Evolutionary conservation across 176 grass and related monocot genomes (phyloP).

Genomic region (Chrysopogon serrulatus): DNA sequence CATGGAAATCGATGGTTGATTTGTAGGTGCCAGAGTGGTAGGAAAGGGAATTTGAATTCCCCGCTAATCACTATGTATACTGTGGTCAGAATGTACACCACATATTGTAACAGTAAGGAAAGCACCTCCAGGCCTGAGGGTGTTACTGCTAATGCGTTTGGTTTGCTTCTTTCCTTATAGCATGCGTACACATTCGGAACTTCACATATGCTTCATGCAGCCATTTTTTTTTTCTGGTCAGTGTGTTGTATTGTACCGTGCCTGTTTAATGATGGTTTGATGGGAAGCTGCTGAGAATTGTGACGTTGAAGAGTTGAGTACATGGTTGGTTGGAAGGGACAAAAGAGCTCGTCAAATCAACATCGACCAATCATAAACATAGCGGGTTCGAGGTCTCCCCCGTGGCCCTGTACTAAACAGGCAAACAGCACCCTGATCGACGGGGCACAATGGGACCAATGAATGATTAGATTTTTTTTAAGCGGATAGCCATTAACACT

Average conservation of each 20-base stretch:
- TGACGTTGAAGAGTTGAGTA: neutral
- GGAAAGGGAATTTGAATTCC: neutral
- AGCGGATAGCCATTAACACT: too few relatives aligned
- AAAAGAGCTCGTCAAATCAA: neutral
- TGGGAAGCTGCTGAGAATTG: neutral
- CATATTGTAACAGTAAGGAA: neutral
- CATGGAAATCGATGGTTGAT: slow-evolving; percentile 32
- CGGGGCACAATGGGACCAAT: neutral
- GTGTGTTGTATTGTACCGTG: neutral
- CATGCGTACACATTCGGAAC: neutral
- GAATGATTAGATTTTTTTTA: neutral
- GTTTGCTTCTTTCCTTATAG: neutral
- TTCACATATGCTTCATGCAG: neutral
- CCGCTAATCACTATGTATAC: neutral
- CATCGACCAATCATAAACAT: neutral
- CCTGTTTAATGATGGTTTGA: neutral
- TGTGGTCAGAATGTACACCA: neutral
- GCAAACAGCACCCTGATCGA: neutral
- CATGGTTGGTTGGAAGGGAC: neutral
- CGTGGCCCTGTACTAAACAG: neutral
- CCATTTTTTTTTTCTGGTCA: too few relatives aligned
- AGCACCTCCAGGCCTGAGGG: neutral
- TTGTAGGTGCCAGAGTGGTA: neutral
- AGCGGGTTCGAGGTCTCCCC: neutral
- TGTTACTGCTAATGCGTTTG: neutral